phyloP scores from a whole-genome alignment of 2,329 filamentous ascomycete species.

The Aspergillus pseudoterreus region DNA sequence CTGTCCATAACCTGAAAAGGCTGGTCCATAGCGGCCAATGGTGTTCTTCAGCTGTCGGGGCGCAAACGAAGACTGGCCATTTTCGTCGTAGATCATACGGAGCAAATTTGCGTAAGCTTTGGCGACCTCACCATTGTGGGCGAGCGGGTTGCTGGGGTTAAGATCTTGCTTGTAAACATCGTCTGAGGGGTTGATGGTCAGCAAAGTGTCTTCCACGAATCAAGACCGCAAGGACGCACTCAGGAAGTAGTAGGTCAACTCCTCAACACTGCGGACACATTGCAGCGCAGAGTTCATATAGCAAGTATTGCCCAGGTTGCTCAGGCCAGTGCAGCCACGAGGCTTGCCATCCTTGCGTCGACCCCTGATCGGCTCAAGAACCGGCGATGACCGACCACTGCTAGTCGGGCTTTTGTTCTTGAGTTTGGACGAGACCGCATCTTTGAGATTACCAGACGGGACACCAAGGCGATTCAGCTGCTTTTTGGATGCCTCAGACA shows the following conservation, averaged over 20 bases:
- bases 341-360: slow-evolving; percentile 64
- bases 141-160: slow-evolving; percentile 80
- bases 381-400: slow-evolving; percentile 68
- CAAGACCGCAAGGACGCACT: slow-evolving; percentile 23
- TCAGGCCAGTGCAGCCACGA: slow-evolving; percentile 74
- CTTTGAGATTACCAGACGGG: slow-evolving; percentile 33
- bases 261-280: slow-evolving; percentile 88
- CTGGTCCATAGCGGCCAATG: slow-evolving; percentile 74
- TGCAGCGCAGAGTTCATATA: slow-evolving; percentile 99
- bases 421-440: slow-evolving; percentile 27
- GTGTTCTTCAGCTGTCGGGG: slow-evolving; percentile 79
- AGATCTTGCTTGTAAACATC: slow-evolving; percentile 73
- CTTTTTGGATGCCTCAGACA: slow-evolving; percentile 47
- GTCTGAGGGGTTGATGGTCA: slow-evolving; percentile 30
- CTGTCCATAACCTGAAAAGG: slow-evolving; percentile 91
- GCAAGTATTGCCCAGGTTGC: slow-evolving; percentile 93
- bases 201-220: neutral
- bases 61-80: slow-evolving; percentile 63
- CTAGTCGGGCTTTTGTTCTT: slow-evolving; percentile 41
- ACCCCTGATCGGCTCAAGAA: slow-evolving; percentile 66
- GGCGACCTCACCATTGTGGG: slow-evolving; percentile 83
- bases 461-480: slow-evolving; percentile 50
- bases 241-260: slow-evolving; percentile 89
- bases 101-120: slow-evolving; percentile 74
- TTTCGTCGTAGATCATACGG: slow-evolving; percentile 71